phyloP scores from a whole-genome alignment of 2,329 filamentous ascomycete species.

The Penicillium aurantiogriseum region DNA sequence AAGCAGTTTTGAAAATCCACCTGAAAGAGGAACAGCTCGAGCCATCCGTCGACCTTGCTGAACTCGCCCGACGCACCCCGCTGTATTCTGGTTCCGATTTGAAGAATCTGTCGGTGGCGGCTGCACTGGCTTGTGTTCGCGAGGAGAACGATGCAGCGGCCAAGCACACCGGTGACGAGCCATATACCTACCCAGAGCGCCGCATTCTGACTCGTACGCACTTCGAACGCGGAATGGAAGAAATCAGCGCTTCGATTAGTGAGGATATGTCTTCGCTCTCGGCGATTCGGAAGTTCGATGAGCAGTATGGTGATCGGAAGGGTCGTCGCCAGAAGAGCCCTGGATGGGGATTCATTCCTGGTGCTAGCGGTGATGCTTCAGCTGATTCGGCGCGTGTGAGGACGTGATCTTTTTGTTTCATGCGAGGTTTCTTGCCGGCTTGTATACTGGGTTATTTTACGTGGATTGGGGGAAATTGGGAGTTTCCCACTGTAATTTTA shows the following conservation, averaged over 20 bases:
- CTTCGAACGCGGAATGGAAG: conserved; percentile 80
- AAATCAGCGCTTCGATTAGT: conserved; percentile 88
- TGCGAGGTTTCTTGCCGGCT: conserved; percentile 1
- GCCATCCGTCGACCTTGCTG: conserved; percentile 41
- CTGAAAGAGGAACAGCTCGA: conserved; percentile 49
- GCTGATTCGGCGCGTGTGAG: conserved; percentile 45
- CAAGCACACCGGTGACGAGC: conserved; percentile 36
- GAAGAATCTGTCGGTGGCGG: conserved; percentile 52
- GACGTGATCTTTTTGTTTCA: conserved; percentile 24
- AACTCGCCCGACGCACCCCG: conserved; percentile 46
- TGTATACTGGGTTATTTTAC: conserved; percentile 1
- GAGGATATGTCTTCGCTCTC: conserved; percentile 88
- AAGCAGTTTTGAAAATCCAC: conserved; percentile 50
- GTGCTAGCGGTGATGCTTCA: conserved; percentile 31
- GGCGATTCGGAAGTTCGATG: conserved; percentile 91
- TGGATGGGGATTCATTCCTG: conserved; percentile 52
- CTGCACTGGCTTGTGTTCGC: conserved; percentile 50
- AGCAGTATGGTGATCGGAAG: conserved; percentile 84
- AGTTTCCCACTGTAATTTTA: conserved; percentile 29
- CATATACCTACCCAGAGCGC: conserved; percentile 65
- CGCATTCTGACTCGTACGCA: conserved; percentile 66
- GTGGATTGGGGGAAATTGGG: neutral
- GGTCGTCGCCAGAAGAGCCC: conserved; percentile 60
- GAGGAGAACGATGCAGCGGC: conserved; percentile 47
- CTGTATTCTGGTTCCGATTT: conserved; percentile 54